phyloP scores from a whole-genome alignment of 177 flowering plant genomes.

The Tripterygium wilfordii region DNA sequence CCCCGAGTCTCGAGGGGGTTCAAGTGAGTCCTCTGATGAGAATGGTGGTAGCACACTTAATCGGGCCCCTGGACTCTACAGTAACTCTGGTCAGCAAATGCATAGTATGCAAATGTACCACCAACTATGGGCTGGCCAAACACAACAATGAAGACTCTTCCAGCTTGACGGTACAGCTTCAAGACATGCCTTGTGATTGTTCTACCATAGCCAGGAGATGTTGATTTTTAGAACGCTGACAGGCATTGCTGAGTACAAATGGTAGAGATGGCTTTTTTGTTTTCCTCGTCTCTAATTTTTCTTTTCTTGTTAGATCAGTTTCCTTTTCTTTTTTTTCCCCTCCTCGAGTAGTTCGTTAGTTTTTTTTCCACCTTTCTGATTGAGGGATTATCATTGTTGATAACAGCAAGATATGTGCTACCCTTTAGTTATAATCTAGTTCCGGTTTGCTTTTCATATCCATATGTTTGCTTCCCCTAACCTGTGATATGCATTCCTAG shows the following conservation, averaged over 20 bases:
- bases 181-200: background rate
- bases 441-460: background rate
- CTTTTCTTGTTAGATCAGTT: no score
- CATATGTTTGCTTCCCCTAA: background rate
- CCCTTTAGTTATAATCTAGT: background rate
- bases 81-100: slow-evolving; percentile 26
- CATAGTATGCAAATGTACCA: slow-evolving; percentile 40
- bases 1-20: slow-evolving; percentile 36
- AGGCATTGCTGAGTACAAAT: background rate
- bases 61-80: slow-evolving; percentile 20
- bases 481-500: no score
- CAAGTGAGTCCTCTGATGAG: slow-evolving; percentile 53
- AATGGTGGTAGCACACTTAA: slow-evolving; percentile 37
- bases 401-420: no score
- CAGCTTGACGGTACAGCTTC: background rate
- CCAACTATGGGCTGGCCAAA: slow-evolving; percentile 30
- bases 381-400: no score
- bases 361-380: background rate
- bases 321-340: no score
- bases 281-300: no score
- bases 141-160: slow-evolving; percentile 24
- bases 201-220: background rate
- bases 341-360: no score
- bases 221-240: slow-evolving; percentile 5
- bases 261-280: slow-evolving; percentile 5